These are phyloP conservation scores for Scutellaria galericulata DNA, from an alignment of 257 asterid species.

Conservation along the genomic window DNA sequence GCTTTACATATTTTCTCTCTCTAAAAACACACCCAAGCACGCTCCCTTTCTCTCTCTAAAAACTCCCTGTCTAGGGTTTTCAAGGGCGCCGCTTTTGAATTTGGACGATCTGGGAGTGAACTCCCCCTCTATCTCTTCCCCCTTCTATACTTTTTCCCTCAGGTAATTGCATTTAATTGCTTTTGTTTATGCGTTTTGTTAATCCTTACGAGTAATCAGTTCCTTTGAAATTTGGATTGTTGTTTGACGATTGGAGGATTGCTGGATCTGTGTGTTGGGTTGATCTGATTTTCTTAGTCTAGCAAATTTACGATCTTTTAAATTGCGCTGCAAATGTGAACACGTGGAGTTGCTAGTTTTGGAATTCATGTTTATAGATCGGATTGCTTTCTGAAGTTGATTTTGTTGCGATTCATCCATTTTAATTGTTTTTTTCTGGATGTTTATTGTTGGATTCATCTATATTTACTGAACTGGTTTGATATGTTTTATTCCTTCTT, in stretches of 20 bases:
- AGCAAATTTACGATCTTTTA: conserved; percentile 20
- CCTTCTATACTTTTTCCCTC: neutral
- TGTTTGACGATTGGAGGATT: conserved; percentile 3
- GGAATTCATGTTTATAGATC: conserved; percentile 11
- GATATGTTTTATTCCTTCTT: neutral
- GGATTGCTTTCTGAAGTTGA: conserved; percentile 10
- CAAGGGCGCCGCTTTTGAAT: conserved; percentile 45
- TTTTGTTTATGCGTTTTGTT: neutral
- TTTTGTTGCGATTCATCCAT: neutral
- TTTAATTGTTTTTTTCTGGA: too few relatives aligned
- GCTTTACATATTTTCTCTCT: neutral
- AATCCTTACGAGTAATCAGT: too few relatives aligned
- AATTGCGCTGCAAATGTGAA: conserved; percentile 4
- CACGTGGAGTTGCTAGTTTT: conserved; percentile 20
- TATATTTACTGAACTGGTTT: neutral
- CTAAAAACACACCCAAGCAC: conserved; percentile 24
- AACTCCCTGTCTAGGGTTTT: conserved; percentile 43
- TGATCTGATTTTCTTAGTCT: conserved; percentile 23
- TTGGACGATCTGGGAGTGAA: conserved; percentile 31
- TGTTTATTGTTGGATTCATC: neutral
- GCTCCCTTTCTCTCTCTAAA: conserved; percentile 32
- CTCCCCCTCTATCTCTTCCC: neutral
- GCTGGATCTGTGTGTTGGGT: conserved; percentile 33
- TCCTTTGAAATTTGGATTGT: neutral
- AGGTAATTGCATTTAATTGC: conserved; percentile 38